Evolutionary conservation across 352 stramenopile species (phyloP), one percentile per base, ranked within the genome.

Genomic region (Globisporangium lucens): DNA sequence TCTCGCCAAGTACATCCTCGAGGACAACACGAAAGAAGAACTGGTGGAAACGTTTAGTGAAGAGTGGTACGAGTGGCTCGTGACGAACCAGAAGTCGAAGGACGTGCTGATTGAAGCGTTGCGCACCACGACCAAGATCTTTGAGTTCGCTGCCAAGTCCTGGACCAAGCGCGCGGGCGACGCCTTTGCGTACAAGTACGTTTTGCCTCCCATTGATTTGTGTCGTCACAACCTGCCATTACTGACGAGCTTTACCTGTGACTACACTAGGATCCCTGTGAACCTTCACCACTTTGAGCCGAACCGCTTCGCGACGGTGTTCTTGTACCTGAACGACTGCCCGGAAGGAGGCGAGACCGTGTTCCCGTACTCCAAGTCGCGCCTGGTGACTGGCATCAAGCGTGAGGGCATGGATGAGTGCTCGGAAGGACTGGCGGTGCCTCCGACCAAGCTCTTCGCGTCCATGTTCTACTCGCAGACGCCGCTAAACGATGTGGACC

Each of bases 241-340:
- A 38, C 35, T 38, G 35, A 38, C 9, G 30, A 33, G 30, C 2
- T 6, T 33, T 33, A 4, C 30, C 30, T 33, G 30, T 33, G 30
- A 33, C 30, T 33, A 30, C 24, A 13, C 60, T 22, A 75, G 74
- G 49, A 85, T 75, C 30, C 83, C 83, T 2, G 66, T 66, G 62
- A 60, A 85, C 64, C 52, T 83, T 53, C 72, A 80, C 30, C 79
- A 89, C 56, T 89, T 91, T 61, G 81, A 90, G 67, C 82, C 84
- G 29, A 99, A 99, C 80, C 86, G 97, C 20, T 98, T 97, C 72
- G 92, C 89, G 7, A 99, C 95, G 15, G 80, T 99, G 12, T 98
- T 98, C 56, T 81, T 97, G 71, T 99, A 99, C 77, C 76, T 99
- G 43, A 98, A 89, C 67, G 89, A 98, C 63, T 97, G 98, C 10